Base-by-base conservation (phyloP, 139 green algal genomes). In the Chlorella sp. region DNA sequence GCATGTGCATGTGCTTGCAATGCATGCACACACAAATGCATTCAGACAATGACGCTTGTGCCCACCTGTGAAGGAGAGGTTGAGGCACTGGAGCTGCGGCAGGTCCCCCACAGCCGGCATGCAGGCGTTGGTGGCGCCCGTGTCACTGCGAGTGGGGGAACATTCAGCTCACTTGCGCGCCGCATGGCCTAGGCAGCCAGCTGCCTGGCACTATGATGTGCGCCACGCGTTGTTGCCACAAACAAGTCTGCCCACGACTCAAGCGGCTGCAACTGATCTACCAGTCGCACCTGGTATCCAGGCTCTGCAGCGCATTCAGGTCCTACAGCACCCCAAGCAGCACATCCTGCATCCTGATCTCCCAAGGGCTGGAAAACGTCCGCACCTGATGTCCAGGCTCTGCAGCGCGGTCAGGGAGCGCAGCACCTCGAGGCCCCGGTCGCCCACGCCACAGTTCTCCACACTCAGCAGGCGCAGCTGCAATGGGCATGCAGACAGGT, bases 61-160 rank as follows among this genome's bases (percentile, higher is more conserved):
- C 76, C 2, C 79, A 85, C 87, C 73, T 25, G 87, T 85, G 74
- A 90, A 93, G 16, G 87, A 86, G 6, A 93, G 84, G 85, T 87
- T 85, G 71, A 93, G 82, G 62, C 20, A 78, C 26, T 86, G 47
- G 1, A 93, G 84, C 20, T 56, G 55, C 9, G 36, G 84, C 26
- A 93, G 72, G 47, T 60, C 80, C 25, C 62, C 60, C 57, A 93
- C 56, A 20, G 18, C 16, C 5, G 26, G 26, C 82, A 93, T 82
- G 34, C 73, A 47, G 17, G 17, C 60, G 41, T 89, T 85, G 20
- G 34, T 55, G 28, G 89, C 85, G 30, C 30, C 26, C 13, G 90
- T 91, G 80, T 93, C 90, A n/a, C 78, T 91, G 63, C 63, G 91
- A 32, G 30, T 41, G 32, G 34, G 38, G 64, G 38, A n/a, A n/a